Conservation (phyloP, 1,284 basidiomycete genomes). For the Naganishia sp. region DNA sequence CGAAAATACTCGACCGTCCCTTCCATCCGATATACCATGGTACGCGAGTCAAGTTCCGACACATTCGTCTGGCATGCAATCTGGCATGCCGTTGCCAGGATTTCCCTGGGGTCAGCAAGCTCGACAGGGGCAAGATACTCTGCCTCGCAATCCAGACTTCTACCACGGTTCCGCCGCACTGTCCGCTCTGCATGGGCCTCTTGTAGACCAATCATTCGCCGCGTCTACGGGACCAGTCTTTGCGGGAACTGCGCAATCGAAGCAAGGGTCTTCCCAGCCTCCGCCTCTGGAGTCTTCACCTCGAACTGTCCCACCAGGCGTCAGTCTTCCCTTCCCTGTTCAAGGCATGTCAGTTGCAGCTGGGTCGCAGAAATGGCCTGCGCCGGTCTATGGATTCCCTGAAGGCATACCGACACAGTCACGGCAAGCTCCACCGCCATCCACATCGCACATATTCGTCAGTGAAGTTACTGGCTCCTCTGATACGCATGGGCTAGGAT, state of each 20-base stretch:
- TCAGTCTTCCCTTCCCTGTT: conserved; percentile 6
- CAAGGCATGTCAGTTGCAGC: neutral
- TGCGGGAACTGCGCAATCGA: neutral
- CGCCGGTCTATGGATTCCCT: neutral
- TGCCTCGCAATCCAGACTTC: neutral
- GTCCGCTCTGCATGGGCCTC: neutral
- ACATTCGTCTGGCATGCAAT: neutral
- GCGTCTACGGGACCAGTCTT: neutral
- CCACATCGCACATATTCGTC: neutral
- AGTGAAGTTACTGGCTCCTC: neutral
- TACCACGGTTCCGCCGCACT: neutral
- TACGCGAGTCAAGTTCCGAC: neutral
- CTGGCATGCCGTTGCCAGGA: neutral
- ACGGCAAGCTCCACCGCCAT: neutral
- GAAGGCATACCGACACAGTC: neutral
- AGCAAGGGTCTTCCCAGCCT: neutral
- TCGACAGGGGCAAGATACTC: neutral
- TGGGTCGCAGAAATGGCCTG: neutral
- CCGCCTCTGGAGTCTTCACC: conserved; percentile 1
- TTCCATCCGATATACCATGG: neutral
- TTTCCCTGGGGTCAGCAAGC: conserved; percentile 14
- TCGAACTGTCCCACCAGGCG: neutral
- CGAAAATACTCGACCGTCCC: neutral
- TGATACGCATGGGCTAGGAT: too few species aligned
- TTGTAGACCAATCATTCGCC: neutral